These are phyloP conservation scores for Clarireedia hainanense DNA, from an alignment of 2,329 filamentous ascomycete genomes.

Conservation along the genomic window DNA sequence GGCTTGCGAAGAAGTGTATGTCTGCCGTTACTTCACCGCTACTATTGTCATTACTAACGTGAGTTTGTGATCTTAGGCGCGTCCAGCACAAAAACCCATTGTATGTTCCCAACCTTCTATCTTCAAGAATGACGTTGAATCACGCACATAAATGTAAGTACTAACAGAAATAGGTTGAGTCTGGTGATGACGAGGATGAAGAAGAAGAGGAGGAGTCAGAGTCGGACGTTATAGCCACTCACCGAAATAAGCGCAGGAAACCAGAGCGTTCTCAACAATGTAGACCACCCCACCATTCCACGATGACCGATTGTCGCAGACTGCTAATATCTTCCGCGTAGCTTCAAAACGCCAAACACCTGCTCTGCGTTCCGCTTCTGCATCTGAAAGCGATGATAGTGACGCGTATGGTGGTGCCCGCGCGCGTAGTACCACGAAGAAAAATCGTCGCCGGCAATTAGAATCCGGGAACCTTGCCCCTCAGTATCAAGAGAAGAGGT, in stretches of 20 bases:
- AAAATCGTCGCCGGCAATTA: conserved; percentile 66
- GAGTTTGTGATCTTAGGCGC: conserved; percentile 33
- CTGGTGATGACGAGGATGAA: conserved; percentile 33
- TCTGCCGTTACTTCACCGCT: conserved; percentile 10
- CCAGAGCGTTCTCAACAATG: conserved; percentile 56
- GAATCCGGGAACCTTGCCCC: conserved; percentile 58
- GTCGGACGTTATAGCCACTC: conserved; percentile 60
- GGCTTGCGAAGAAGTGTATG: conserved; percentile 87
- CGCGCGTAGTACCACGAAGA: conserved; percentile 62
- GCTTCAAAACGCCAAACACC: conserved; percentile 55
- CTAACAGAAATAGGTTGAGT: conserved; percentile 42
- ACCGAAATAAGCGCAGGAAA: conserved; percentile 57
- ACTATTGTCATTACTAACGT: conserved; percentile 14
- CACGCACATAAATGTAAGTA: conserved; percentile 9
- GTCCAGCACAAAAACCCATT: conserved; percentile 49
- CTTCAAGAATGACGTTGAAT: not conserved
- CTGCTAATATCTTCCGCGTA: conserved; percentile 27
- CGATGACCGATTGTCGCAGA: conserved; percentile 14
- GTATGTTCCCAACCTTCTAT: conserved; percentile 33
- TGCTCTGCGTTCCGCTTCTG: conserved; percentile 45
- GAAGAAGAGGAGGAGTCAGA: conserved; percentile 51
- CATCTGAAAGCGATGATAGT: conserved; percentile 61
- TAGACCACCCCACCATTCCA: conserved; percentile 34
- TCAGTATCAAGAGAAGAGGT: conserved; percentile 73
- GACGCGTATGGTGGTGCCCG: conserved; percentile 73